Evolutionary conservation across 805 yeast species (phyloP), one percentile per base, ranked within the genome.

Genomic region (Candida nemodendra): DNA sequence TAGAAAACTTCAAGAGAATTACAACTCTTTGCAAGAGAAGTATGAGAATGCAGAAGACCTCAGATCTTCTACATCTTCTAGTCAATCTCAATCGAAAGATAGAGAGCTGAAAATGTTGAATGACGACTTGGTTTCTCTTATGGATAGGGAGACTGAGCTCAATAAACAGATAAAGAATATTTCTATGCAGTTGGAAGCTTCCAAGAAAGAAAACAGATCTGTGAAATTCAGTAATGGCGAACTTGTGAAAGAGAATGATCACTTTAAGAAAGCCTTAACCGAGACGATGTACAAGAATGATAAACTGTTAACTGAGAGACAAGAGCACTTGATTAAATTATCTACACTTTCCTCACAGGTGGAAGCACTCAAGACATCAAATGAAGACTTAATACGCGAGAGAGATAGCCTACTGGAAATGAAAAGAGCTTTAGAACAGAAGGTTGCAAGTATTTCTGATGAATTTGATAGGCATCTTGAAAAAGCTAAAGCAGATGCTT

Each of bases 81-180:
- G 49, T 19, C 48, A 50, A 17, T 45, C 59, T 2, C 49, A 51
- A 11, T 45, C 57, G 16, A 67, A 65, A 34, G 74, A 68, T 32
- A 66, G 64, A 22, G 84, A 84, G 49, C 64, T 83, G 34, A 70
- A 74, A 36, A 64, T 66, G 34, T 55, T 84, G 41, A 76, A 73
- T 45, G 67, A 67, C 24, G 79, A 79, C 32, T 54, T 86, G 26
- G 67, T 71, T 25, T 65, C 67, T 38, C 72, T 76, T 45, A 65
- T 79, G 62, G 79, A 79, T 48, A 70, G 68, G 26, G 95, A 87
- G 56, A 79, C 87, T 1, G 77, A 74, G 21, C 57, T 83, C 38
- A 76, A 80, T 42, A 83, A 80, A 47, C 80, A 75, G 31, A 65
- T 81, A 46, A 81, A 84, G 36, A 76, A 76, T 26, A 61, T 82